These are phyloP conservation scores for Acrocalymma vagum DNA, from an alignment of 2,329 filamentous ascomycete genomes.

Conservation along the genomic window DNA sequence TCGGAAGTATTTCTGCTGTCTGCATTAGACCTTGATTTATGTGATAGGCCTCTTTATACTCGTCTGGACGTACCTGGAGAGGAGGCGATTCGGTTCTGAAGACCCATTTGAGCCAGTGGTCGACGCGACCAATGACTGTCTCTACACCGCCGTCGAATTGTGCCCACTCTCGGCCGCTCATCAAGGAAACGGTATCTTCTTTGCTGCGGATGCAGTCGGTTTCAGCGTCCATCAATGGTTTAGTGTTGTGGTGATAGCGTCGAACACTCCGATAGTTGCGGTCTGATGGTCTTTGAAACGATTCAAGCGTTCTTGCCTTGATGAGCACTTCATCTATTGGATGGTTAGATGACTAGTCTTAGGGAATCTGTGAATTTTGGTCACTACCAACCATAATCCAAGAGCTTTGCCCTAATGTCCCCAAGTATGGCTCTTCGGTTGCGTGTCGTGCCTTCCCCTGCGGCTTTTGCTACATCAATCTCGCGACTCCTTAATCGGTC, in stretches of 20 bases:
- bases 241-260: constrained; percentile 45
- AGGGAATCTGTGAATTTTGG: not conserved
- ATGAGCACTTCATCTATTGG: constrained; percentile 46
- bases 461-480: constrained; percentile 27
- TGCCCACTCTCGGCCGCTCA: constrained; percentile 51
- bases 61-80: constrained; percentile 33
- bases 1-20: constrained; percentile 44
- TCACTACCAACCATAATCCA: constrained; percentile 42
- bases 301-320: constrained; percentile 46
- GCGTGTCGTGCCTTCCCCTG: constrained; percentile 20
- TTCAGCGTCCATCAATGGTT: constrained; percentile 46
- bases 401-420: constrained; percentile 42
- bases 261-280: constrained; percentile 50
- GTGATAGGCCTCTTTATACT: not conserved
- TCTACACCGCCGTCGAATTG: constrained; percentile 52
- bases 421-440: constrained; percentile 36
- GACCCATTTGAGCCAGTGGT: constrained; percentile 30
- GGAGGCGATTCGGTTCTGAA: constrained; percentile 31
- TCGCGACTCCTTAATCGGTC: constrained; percentile 35
- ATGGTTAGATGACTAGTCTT: constrained; percentile 1
- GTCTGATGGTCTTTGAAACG: constrained; percentile 49
- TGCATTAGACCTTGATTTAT: not conserved
- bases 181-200: constrained; percentile 52
- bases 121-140: constrained; percentile 34
- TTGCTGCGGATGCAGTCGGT: constrained; percentile 48